Base-by-base conservation (phyloP, 352 stramenopile genomes). In the Chrysophaeum taylorii region DNA sequence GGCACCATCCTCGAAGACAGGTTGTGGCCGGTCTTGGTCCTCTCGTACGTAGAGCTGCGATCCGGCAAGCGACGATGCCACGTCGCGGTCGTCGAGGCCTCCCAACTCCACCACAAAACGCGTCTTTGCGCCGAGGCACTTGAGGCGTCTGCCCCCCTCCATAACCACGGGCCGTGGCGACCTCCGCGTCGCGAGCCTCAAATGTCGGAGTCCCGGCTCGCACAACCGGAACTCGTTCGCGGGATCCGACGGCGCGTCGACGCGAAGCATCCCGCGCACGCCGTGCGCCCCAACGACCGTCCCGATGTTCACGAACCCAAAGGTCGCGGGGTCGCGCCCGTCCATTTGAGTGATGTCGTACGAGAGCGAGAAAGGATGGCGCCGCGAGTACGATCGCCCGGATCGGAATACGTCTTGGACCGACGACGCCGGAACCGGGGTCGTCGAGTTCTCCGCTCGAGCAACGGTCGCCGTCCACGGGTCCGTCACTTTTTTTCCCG, bases 281-380 rank as follows among this genome's bases (percentile, higher is more conserved):
- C 52, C 52, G 52, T 63, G 52, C 25, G 52, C n/a, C 27, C 52
- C 52, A 31, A 63, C 52, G 52, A 63, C 52, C 9, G 25, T 36
- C 7, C 52, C 52, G 52, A 63, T 9, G 27, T 63, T 31, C 9
- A 15, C 27, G 33, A 63, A 63, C 4, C 52, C 52, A 25, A 63
- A 63, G 5, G 52, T 63, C 52, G 52, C 12, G 27, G 52, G 52
- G 52, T 63, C 52, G 9, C 29, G n/a, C 7, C 27, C 52, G 52
- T 63, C 29, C 27, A 38, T n/a, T n/a, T n/a, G n/a, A n/a, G n/a
- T n/a, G n/a, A n/a, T n/a, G n/a, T n/a, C n/a, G n/a, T n/a, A n/a
- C n/a, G n/a, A n/a, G n/a, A n/a, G n/a, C n/a, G n/a, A n/a, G n/a
- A n/a, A n/a, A n/a, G n/a, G n/a, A n/a, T n/a, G n/a, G n/a, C n/a